phyloP scores from a whole-genome alignment of 2,329 filamentous ascomycete species.

The Colletotrichum scovillei region DNA sequence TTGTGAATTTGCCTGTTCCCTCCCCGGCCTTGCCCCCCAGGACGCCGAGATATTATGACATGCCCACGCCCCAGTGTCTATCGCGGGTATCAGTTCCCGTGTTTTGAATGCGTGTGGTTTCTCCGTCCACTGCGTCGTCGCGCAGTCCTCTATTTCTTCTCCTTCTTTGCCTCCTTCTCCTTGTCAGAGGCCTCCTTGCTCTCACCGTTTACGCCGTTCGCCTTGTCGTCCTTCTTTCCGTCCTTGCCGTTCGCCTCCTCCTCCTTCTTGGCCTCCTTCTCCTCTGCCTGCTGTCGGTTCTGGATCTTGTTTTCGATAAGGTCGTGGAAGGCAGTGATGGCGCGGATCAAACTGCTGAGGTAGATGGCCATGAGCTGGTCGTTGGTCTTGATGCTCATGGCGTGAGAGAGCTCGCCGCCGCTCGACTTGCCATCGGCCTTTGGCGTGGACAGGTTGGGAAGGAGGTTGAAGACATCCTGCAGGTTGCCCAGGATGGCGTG shows the following conservation, averaged over 20 bases:
- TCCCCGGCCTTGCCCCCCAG: slow-evolving; percentile 24
- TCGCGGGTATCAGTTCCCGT: slow-evolving; percentile 33
- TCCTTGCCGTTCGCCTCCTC: slow-evolving; percentile 72
- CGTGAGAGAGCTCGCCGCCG: slow-evolving; percentile 89
- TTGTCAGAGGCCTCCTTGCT: slow-evolving; percentile 62
- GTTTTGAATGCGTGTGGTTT: slow-evolving; percentile 12
- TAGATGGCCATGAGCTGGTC: slow-evolving; percentile 99
- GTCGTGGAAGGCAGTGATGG: slow-evolving; percentile 99
- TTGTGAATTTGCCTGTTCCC: slow-evolving; percentile 27
- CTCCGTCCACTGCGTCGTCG: slow-evolving; percentile 10
- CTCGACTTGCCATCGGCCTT: slow-evolving; percentile 70
- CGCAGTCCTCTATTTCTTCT: slow-evolving; percentile 50
- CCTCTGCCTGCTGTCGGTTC: slow-evolving; percentile 96
- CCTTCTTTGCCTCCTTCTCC: slow-evolving; percentile 65
- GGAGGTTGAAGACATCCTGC: slow-evolving; percentile 99
- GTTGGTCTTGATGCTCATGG: slow-evolving; percentile 99
- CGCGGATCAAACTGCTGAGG: slow-evolving; percentile 93
- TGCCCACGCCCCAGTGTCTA: slow-evolving; percentile 33
- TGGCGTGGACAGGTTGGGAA: slow-evolving; percentile 93
- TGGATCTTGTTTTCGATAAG: slow-evolving; percentile 99
- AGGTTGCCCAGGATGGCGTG: slow-evolving; percentile 97
- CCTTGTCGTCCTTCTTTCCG: slow-evolving; percentile 65
- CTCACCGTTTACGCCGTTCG: slow-evolving; percentile 53
- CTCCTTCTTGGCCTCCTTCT: slow-evolving; percentile 89
- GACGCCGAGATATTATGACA: slow-evolving; percentile 37